Evolutionary conservation across 768 basidiomycete species (phyloP), one percentile per base, ranked within the genome.

Genomic region (Trichaptum fuscoviolaceum): DNA sequence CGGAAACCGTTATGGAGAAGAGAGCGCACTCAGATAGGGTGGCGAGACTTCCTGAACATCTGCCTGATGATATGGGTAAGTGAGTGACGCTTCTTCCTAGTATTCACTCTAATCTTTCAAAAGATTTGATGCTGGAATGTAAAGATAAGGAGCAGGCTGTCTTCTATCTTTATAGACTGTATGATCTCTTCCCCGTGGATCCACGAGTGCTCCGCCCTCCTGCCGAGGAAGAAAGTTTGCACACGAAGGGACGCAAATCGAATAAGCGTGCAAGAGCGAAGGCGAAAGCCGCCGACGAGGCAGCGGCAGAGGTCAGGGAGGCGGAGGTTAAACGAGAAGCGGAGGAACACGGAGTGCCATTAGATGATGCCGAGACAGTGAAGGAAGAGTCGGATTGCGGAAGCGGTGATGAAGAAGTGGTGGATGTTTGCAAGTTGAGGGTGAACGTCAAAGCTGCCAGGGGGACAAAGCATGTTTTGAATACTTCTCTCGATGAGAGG

Each of bases 71-170:
- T 67, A 87, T 91, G 78, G 88, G 85, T 84, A 68, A 63, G 83
- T 71, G 27, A 20, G 1, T 63, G 24, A 34, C 2, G 36, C 64
- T 25, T 4, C 62, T 17, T 30, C 26, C 26, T 42, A 59, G 7
- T 35, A 24, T 3, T 60, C 6, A 6, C 24, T 61, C 42, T 66
- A 64, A 35, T 67, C 23, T 35, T 65, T 58, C 23, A 20, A n/a
- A 20, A 25, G 20, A 18, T 52, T 58, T 6, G 20, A 1, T 18
- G 65, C 59, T 18, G 4, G 26, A 25, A 23, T 2, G 23, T 2
- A 93, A 95, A 75, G 92, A 92, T 75, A 92, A 95, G 77, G 95
- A 96, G 74, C 95, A 96, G 73, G 95, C 95, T 1, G 95, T 97
- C 6, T 83, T 97, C 66, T 87, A 96, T 68, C 72, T 96, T 59